Conservation (phyloP, 352 stramenopile species). For the Globisporangium spiculum region DNA sequence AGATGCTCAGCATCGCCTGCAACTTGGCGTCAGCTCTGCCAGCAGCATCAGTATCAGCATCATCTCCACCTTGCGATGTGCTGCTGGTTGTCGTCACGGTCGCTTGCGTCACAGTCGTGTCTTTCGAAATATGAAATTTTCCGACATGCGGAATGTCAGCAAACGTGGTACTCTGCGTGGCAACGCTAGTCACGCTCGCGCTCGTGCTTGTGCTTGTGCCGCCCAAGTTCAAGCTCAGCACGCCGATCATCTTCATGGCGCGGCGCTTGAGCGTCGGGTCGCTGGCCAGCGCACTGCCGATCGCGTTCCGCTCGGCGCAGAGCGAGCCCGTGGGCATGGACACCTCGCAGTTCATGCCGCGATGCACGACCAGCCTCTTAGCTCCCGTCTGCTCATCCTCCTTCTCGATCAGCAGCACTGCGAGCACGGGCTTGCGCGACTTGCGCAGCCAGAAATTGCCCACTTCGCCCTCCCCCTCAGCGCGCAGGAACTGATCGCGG, state of each 20-base stretch:
- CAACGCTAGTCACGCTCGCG: conserved; percentile 9
- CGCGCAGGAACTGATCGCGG: conserved; percentile 79
- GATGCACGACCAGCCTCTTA: conserved; percentile 80
- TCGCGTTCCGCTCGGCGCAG: conserved; percentile 97
- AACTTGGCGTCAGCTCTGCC: neutral
- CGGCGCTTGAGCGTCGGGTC: conserved; percentile 91
- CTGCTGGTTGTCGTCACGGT: neutral
- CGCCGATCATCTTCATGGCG: conserved; percentile 94
- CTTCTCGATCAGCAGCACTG: conserved; percentile 95
- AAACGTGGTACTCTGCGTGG: conserved; percentile 10
- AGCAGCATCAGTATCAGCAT: neutral
- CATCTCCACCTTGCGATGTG: neutral
- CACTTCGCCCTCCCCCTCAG: conserved; percentile 85
- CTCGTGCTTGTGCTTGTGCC: conserved; percentile 12
- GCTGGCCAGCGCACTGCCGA: conserved; percentile 94
- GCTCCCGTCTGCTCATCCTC: conserved; percentile 31
- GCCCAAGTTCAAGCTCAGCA: conserved; percentile 86
- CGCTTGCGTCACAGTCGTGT: neutral
- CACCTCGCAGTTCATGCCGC: conserved; percentile 99
- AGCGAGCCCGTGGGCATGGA: conserved; percentile 95
- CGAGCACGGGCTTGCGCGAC: conserved; percentile 96
- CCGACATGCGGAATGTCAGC: conserved; percentile 12
- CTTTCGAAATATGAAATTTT: conserved; percentile 15
- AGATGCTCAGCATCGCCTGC: conserved; percentile 2
- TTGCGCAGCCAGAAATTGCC: conserved; percentile 97